Evolutionary conservation across 345 rosid genomes (phyloP).

Genomic region (Gossypium ekmanianum): DNA sequence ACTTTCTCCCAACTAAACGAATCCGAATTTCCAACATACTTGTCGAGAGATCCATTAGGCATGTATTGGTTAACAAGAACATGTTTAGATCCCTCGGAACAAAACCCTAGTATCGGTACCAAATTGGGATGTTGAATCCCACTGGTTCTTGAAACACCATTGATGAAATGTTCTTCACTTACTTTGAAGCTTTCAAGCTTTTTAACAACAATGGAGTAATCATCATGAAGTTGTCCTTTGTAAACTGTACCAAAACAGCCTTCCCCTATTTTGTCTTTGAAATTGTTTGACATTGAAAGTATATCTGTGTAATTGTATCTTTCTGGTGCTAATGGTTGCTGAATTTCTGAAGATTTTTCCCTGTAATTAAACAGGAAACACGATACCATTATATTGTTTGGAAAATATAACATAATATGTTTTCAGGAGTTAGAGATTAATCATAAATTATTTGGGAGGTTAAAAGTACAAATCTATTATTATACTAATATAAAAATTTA

Average conservation of each 20-base stretch:
- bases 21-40: not conserved
- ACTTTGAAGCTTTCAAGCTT: slow-evolving; percentile 3
- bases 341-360: not conserved
- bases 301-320: slow-evolving; percentile 21
- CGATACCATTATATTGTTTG: too few relatives aligned
- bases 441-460: too few relatives aligned
- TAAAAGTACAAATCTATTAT: too few relatives aligned
- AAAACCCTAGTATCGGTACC: slow-evolving; percentile 18
- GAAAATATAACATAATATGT: too few relatives aligned
- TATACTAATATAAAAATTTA: too few relatives aligned
- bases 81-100: slow-evolving; percentile 19
- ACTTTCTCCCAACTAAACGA: slow-evolving; percentile 16
- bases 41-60: slow-evolving; percentile 24
- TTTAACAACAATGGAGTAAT: slow-evolving; percentile 9
- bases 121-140: slow-evolving; percentile 22
- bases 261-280: slow-evolving; percentile 20
- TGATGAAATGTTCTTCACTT: slow-evolving; percentile 7
- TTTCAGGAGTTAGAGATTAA: too few relatives aligned
- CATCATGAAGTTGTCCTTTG: slow-evolving; percentile 17
- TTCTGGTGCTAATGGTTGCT: not conserved
- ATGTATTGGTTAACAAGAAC: slow-evolving; percentile 22
- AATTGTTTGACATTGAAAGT: slow-evolving; percentile 11
- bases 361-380: not conserved
- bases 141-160: slow-evolving; percentile 18
- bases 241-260: slow-evolving; percentile 22